Base-by-base conservation (phyloP, 2,329 filamentous ascomycete genomes). In the Cladosporium sp. region DNA sequence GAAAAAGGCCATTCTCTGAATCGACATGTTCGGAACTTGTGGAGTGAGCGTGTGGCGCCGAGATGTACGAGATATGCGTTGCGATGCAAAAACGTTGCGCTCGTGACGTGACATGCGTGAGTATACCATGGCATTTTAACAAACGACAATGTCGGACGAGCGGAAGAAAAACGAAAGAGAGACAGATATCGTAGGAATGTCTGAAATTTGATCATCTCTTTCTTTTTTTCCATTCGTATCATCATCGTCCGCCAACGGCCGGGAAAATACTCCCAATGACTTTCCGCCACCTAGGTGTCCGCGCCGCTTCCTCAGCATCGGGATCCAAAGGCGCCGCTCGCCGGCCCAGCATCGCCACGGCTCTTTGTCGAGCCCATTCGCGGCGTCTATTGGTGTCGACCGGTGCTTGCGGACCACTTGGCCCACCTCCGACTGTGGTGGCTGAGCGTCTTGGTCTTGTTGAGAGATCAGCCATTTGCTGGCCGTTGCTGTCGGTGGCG, bases 311-410 rank as follows among this genome's bases (percentile, higher is more conserved):
- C 30, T 64, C 62, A 5, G 51, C 58, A 13, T 65, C 63, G 5
- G 61, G 59, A 51, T 64, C 60, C 1, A 42, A 45, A 5, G 62
- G 58, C 13, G 59, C 55, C 16, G 51, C 48, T 5, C 54, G 48
- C 8, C 55, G 53, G 7, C 71, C 72, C 4, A 74, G 62, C 58
- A 76, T 65, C 8, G 66, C 60, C n/a, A 73, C 53, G 8, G 72
- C 72, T 39, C 73, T 62, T 52, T 72, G 68, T 4, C 71, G 65
- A 4, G 72, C 71, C 71, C 72, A 74, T 51, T 75, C 71, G 46
- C 71, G 59, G 33, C 71, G 62, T 29, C 67, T 63, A 18, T 2
- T 41, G 36, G 38, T 41, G n/a, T 32, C 15, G 32, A 18, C 42
- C 19, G 33, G 36, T 3, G 53, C 43, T 7, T 53, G 55, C 7